Conservation (phyloP, 106 monocot genomes). For the Iris macrosiphon region DNA sequence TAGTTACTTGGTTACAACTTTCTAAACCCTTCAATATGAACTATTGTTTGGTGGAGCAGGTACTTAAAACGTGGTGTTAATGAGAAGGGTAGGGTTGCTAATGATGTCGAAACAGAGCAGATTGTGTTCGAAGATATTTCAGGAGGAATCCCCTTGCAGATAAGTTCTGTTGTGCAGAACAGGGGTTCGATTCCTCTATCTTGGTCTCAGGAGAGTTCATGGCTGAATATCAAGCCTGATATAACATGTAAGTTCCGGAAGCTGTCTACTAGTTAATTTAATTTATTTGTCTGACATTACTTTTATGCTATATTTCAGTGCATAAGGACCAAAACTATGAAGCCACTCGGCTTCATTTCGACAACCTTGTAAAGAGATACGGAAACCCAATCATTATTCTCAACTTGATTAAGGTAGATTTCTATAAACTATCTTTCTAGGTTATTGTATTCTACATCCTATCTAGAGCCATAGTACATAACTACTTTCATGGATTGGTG, state of each 20-base stretch:
- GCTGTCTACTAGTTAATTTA: not conserved
- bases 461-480: constrained; percentile 30
- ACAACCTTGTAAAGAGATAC: constrained; percentile 89
- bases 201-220: constrained; percentile 96
- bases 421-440: not conserved
- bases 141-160: constrained; percentile 41
- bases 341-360: constrained; percentile 90
- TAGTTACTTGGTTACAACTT: not conserved
- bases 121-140: constrained; percentile 70
- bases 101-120: constrained; percentile 99
- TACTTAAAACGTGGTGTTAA: constrained; percentile 93
- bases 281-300: constrained; percentile 1
- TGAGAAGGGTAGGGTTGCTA: constrained; percentile 92
- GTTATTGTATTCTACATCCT: not conserved
- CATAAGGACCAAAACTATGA: constrained; percentile 73
- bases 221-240: constrained; percentile 85
- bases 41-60: constrained; percentile 28
- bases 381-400: constrained; percentile 90
- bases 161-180: constrained; percentile 88
- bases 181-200: constrained; percentile 95
- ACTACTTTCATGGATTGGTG: not conserved
- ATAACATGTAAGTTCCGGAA: constrained; percentile 67
- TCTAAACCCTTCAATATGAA: not conserved
- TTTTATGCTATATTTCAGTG: constrained; percentile 46
- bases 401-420: constrained; percentile 87